Percentiles rank a stretch among this genome's conserved stretches.
These are phyloP conservation scores for Populus ilicifolia DNA, from an alignment of 345 rosid genomes.

Conservation along the genomic window DNA sequence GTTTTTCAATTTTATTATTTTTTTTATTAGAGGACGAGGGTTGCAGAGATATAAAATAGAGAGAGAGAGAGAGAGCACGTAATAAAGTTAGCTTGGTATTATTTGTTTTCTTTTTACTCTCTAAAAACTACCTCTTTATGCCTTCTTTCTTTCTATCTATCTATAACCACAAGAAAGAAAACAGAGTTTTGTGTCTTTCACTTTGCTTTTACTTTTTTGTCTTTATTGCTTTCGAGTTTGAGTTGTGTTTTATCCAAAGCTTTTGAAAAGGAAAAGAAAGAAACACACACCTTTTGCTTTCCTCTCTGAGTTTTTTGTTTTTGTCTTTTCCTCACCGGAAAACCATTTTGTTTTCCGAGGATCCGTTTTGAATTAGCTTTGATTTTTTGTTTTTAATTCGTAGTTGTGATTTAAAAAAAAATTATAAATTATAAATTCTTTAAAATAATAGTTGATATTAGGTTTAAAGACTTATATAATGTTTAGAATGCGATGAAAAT, in stretches of 20 bases:
- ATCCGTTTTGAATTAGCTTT: too few relatives aligned
- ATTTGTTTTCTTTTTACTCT: not conserved
- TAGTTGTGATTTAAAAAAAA: too few relatives aligned
- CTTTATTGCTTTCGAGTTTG: not conserved
- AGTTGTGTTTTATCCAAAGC: slow-evolving; percentile 9
- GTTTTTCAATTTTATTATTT: not conserved
- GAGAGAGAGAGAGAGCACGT: slow-evolving; percentile 31
- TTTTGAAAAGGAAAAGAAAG: not conserved
- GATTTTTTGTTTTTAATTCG: too few relatives aligned
- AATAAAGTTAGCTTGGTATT: not conserved
- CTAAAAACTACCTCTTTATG: not conserved
- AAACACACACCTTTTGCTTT: too few relatives aligned
- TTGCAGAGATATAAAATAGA: slow-evolving; percentile 1
- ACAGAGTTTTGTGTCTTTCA: too few relatives aligned
- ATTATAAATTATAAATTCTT: too few relatives aligned
- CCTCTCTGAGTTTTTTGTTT: not conserved
- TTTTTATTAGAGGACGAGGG: not conserved
- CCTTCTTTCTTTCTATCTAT: not conserved
- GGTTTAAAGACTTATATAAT: too few relatives aligned
- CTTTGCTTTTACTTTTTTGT: not conserved
- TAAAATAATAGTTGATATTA: too few relatives aligned
- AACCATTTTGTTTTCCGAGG: not conserved
- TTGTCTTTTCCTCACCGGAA: not conserved
- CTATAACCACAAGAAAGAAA: not conserved
- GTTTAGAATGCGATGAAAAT: too few relatives aligned